Evolutionary conservation across 768 basidiomycete species (phyloP).

Genomic region (Trametes cinnabarina): DNA sequence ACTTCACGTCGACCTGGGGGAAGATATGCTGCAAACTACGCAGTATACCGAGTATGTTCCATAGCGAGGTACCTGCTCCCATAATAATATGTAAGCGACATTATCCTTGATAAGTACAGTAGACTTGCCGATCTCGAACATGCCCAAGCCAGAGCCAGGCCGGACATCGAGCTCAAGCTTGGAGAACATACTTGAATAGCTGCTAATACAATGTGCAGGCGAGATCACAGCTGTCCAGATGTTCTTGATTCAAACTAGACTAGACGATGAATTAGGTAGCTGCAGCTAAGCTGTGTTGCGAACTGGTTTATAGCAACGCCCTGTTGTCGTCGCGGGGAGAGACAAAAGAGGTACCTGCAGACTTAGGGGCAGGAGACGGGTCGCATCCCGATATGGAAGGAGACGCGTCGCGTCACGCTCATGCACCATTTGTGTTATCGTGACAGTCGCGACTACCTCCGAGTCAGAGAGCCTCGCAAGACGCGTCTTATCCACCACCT

Average conservation of each 20-base stretch:
- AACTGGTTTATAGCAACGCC: too few relatives aligned
- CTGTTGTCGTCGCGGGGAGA: too few relatives aligned
- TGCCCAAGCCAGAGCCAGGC: conserved; percentile 73
- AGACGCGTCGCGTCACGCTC: conserved; percentile 26
- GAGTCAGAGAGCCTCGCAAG: too few relatives aligned
- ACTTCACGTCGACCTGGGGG: conserved; percentile 82
- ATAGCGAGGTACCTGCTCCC: conserved; percentile 74
- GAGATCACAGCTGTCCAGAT: too few relatives aligned
- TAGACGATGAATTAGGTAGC: too few relatives aligned
- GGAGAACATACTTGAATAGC: conserved; percentile 51
- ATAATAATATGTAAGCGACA: too few relatives aligned
- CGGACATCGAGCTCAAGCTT: conserved; percentile 71
- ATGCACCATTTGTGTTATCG: neutral
- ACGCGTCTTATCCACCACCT: too few relatives aligned
- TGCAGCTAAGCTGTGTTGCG: too few relatives aligned
- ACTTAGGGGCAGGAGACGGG: neutral
- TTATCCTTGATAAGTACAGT: too few relatives aligned
- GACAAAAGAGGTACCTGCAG: too few relatives aligned
- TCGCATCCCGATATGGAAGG: conserved; percentile 8
- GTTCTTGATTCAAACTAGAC: too few relatives aligned
- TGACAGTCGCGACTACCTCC: conserved; percentile 15
- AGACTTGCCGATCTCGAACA: conserved; percentile 67
- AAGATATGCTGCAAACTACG: conserved; percentile 65
- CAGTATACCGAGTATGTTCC: conserved; percentile 70
- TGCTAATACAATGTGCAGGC: too few relatives aligned